Conservation (phyloP, 441 rosid genomes). For the Aquilaria agallochum region DNA sequence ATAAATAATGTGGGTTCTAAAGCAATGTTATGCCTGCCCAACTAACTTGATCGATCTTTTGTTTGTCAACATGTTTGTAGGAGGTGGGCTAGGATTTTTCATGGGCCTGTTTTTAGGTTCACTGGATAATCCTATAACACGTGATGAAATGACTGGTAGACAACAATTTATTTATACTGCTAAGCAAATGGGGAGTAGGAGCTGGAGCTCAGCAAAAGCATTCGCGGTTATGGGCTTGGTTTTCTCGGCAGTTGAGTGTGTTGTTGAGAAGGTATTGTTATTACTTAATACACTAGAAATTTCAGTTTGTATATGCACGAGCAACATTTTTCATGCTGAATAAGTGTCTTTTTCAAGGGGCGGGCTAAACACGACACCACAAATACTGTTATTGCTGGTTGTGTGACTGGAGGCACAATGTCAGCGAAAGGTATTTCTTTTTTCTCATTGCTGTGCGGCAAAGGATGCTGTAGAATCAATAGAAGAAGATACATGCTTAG, state of each 20-base stretch:
- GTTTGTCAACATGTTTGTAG: constrained; percentile 33
- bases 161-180: constrained; percentile 68
- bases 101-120: constrained; percentile 90
- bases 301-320: not conserved
- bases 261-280: constrained; percentile 71
- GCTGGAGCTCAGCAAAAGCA: constrained; percentile 84
- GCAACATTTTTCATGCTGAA: constrained; percentile 5
- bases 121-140: constrained; percentile 74
- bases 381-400: constrained; percentile 82
- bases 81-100: constrained; percentile 86
- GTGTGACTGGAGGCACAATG: constrained; percentile 89
- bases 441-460: not conserved
- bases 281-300: not conserved
- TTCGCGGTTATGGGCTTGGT: constrained; percentile 93
- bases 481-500: not conserved
- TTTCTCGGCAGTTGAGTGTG: constrained; percentile 90
- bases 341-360: constrained; percentile 38
- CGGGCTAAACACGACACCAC: constrained; percentile 86
- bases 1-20: too few species aligned
- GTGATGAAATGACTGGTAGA: constrained; percentile 73
- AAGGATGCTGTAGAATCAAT: not conserved
- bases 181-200: constrained; percentile 82
- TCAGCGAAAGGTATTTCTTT: constrained; percentile 59
- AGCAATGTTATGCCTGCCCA: too few species aligned
- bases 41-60: too few species aligned